A percentile compares a stretch with the other conserved stretches of the same genome.
Evolutionary conservation across 768 basidiomycete genomes (phyloP).

Genomic region (Leccinum incarnatum): DNA sequence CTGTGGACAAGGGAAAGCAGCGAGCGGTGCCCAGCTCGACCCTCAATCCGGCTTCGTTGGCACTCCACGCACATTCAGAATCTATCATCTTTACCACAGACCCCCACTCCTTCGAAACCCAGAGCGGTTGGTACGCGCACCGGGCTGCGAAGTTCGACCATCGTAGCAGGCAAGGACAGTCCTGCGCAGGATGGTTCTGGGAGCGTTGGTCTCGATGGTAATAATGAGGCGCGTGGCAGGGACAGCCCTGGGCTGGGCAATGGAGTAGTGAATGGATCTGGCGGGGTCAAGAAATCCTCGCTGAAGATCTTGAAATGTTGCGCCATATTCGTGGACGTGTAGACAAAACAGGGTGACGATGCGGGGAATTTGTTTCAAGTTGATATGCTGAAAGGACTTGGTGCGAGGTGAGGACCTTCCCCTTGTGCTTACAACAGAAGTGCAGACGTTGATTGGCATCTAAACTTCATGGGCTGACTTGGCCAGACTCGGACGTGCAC

Average conservation of each 20-base stretch:
- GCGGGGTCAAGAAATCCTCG: constrained; percentile 29
- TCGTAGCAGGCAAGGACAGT: constrained; percentile 18
- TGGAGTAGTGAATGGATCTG: constrained; percentile 19
- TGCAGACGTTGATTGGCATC: not conserved
- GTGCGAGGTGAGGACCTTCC: constrained; percentile 60
- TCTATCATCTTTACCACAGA: too few relatives aligned
- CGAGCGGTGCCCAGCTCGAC: constrained; percentile 14
- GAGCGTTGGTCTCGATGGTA: constrained; percentile 25
- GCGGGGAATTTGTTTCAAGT: constrained; percentile 70
- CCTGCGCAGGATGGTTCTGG: constrained; percentile 34
- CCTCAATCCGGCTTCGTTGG: constrained; percentile 19
- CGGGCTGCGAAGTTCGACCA: constrained; percentile 45
- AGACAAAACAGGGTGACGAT: constrained; percentile 71
- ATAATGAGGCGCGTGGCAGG: constrained; percentile 18
- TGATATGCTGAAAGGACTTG: constrained; percentile 77
- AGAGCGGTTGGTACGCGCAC: constrained; percentile 47
- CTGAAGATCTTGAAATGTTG: constrained; percentile 68
- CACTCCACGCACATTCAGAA: too few relatives aligned
- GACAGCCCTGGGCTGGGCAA: constrained; percentile 16
- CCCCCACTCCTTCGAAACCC: constrained; percentile 17
- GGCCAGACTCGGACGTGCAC: constrained; percentile 61
- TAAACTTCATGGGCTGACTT: constrained; percentile 60
- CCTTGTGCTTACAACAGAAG: not conserved
- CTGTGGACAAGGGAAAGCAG: constrained; percentile 24
- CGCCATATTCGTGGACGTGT: constrained; percentile 81